Conservation (phyloP, 345 rosid genomes). For the Heritiera littoralis region DNA sequence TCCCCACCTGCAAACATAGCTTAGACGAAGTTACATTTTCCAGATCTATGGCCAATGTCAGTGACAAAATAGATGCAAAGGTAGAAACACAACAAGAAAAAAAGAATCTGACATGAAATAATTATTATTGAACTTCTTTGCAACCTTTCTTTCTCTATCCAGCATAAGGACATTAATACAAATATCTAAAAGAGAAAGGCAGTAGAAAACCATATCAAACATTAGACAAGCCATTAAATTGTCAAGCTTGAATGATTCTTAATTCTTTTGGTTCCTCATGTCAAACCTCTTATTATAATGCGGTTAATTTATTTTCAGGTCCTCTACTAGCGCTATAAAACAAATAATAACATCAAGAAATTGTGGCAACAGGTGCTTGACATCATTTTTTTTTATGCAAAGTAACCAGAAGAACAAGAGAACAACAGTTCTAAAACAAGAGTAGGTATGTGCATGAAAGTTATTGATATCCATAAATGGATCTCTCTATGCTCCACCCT, state of each 20-base stretch:
- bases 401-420: neutral
- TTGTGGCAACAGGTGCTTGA: neutral
- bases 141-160: neutral
- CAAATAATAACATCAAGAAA: neutral
- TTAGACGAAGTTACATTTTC: neutral
- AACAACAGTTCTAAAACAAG: neutral
- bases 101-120: neutral
- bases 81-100: neutral
- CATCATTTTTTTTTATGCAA: neutral
- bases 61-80: neutral
- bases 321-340: neutral
- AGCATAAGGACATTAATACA: neutral
- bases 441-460: no score
- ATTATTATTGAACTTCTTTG: neutral
- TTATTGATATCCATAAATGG: neutral
- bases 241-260: neutral
- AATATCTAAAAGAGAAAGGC: neutral
- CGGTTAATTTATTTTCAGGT: neutral
- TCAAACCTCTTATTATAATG: neutral
- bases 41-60: neutral
- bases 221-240: no score
- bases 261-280: neutral
- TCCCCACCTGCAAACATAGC: slow-evolving; percentile 56
- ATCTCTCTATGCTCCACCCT: neutral
- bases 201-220: neutral